Percentiles rank a stretch among this genome's conserved stretches.
Evolutionary conservation across 192 early-diverging fungal genomes (phyloP).

Genomic region (Mortierella hygrophila): DNA sequence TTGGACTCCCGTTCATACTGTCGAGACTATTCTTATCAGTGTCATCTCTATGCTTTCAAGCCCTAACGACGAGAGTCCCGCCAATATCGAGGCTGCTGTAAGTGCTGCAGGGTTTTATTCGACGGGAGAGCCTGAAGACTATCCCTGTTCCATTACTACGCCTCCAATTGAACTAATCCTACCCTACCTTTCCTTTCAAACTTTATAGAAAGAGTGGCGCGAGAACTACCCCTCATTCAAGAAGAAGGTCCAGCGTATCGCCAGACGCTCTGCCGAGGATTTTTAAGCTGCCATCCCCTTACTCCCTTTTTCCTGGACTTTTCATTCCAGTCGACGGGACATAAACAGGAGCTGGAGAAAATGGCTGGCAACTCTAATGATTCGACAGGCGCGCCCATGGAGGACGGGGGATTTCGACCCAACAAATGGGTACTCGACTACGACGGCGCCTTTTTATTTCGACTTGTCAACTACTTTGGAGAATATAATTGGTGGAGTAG

Average conservation of each 20-base stretch:
- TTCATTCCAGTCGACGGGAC: not conserved
- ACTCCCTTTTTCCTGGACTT: not conserved
- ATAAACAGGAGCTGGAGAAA: not conserved
- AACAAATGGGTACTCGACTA: not conserved
- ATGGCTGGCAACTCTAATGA: not conserved
- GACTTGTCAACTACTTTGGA: not conserved
- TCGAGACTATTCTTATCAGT: constrained; percentile 91
- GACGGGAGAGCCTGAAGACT: not conserved
- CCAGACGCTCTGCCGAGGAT: constrained; percentile 65
- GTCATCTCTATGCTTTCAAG: constrained; percentile 93
- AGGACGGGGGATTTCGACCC: not conserved
- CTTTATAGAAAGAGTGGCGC: constrained; percentile 80
- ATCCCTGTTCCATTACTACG: not conserved
- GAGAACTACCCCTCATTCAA: constrained; percentile 79
- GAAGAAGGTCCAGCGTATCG: constrained; percentile 77
- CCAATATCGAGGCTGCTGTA: constrained; percentile 94
- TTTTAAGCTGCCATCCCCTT: constrained; percentile 20
- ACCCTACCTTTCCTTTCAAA: not conserved
- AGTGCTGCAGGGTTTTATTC: constrained; percentile 31
- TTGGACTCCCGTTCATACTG: constrained; percentile 95
- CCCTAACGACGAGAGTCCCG: constrained; percentile 97
- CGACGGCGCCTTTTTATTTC: not conserved
- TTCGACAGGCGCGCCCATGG: not conserved
- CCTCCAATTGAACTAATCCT: not conserved
- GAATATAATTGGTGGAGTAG: not conserved